A percentile compares a stretch with the other conserved stretches of the same genome.
phyloP scores from a whole-genome alignment of 306 rosid species.

The Cicer judaicum region DNA sequence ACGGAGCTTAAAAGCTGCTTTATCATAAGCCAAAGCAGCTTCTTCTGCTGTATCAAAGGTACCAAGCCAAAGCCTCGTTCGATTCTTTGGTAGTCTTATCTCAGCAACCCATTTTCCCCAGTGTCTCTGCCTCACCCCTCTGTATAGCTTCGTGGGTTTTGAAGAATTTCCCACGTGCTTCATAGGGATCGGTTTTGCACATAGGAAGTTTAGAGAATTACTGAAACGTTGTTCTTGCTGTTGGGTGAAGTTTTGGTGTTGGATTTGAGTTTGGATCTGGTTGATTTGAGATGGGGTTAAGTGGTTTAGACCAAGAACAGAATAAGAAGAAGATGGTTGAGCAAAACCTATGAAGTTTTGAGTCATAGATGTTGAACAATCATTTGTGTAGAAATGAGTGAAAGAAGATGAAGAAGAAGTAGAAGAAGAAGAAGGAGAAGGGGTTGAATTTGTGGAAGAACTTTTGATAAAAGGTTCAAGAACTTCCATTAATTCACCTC shows the following conservation, averaged over 20 bases:
- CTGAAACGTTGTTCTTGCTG: conserved; percentile 6
- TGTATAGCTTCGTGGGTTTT: conserved; percentile 82
- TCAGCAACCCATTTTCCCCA: conserved; percentile 99
- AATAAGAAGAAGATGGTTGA: conserved; percentile 44
- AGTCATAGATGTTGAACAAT: conserved; percentile 54
- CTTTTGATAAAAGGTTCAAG: conserved; percentile 96
- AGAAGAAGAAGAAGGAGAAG: conserved; percentile 31
- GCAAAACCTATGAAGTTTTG: conserved; percentile 52
- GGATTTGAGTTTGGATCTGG: conserved; percentile 79
- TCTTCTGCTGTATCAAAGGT: conserved; percentile 98
- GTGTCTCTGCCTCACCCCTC: conserved; percentile 96
- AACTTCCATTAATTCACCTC: conserved; percentile 97
- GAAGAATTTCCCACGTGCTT: conserved; percentile 66
- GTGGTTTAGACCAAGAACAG: conserved; percentile 64
- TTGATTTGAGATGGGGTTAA: conserved; percentile 68
- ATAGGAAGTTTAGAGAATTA: conserved; percentile 49
- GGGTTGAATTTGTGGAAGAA: conserved; percentile 54
- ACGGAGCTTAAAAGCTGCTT: conserved; percentile 91
- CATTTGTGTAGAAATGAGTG: conserved; percentile 34
- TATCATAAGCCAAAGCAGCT: conserved; percentile 96
- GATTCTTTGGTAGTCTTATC: conserved; percentile 92
- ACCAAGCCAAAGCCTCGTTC: conserved; percentile 95
- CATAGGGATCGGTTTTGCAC: conserved; percentile 72
- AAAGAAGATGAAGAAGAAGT: conserved; percentile 33
- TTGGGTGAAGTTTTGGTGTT: conserved; percentile 39